Percentiles rank a stretch among this genome's conserved stretches.
Conservation (phyloP, 306 rosid genomes). For the Chamaecrista fasciculata region DNA sequence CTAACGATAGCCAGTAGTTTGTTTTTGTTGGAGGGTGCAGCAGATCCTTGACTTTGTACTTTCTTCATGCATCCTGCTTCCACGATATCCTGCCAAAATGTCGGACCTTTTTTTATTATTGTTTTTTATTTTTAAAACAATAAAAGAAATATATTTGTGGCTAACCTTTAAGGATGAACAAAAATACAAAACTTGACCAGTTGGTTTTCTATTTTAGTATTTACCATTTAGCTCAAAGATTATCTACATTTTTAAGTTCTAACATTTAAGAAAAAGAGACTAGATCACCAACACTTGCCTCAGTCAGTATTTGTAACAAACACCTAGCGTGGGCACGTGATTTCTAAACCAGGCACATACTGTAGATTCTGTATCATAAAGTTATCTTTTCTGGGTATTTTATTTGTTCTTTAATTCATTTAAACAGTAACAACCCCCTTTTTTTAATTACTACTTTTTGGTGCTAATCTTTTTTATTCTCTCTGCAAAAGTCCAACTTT, state of each 20-base stretch:
- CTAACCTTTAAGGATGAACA: background rate
- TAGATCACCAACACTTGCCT: constrained; percentile 2
- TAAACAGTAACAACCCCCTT: constrained; percentile 1
- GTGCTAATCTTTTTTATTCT: background rate
- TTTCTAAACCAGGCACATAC: constrained; percentile 26
- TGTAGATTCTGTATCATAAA: constrained; percentile 29
- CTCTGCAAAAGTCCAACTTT: background rate
- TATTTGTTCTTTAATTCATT: constrained; percentile 1
- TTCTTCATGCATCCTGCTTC: constrained; percentile 25
- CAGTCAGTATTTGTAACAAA: constrained; percentile 10
- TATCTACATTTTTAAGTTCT: background rate
- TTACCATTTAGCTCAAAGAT: background rate
- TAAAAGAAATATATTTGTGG: background rate
- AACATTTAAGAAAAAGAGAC: background rate
- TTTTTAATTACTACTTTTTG: background rate
- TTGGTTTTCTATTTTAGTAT: background rate
- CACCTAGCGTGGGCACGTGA: constrained; percentile 40
- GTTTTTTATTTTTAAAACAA: no score
- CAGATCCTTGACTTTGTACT: constrained; percentile 39
- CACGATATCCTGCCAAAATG: constrained; percentile 32
- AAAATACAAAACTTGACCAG: background rate
- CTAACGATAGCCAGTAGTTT: background rate
- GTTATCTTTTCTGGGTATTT: constrained; percentile 25
- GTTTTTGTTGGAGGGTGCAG: constrained; percentile 27
- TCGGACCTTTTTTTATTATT: no score